A percentile compares a stretch with the other conserved stretches of the same genome.
Evolutionary conservation across 257 asterid species (phyloP).

Genomic region (Solanum corneliomulleri): DNA sequence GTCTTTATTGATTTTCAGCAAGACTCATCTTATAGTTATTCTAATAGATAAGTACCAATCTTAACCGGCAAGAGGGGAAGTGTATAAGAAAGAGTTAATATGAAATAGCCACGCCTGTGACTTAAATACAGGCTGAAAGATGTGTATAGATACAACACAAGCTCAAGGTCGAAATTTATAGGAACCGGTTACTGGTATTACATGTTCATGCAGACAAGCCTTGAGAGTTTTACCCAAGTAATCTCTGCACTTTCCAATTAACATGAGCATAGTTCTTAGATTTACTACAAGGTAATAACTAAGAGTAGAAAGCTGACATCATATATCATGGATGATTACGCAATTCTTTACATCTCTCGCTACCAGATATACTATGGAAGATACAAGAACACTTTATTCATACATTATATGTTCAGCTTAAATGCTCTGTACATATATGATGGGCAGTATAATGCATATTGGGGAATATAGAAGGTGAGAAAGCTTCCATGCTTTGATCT

Average conservation of each 20-base stretch:
- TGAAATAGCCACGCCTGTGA: neutral
- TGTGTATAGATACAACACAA: neutral
- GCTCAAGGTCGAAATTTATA: neutral
- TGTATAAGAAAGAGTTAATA: neutral
- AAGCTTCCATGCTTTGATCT: neutral
- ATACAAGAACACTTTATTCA: neutral
- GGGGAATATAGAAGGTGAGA: neutral
- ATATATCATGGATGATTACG: neutral
- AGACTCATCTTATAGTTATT: neutral
- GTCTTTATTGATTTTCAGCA: neutral
- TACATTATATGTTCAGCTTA: neutral
- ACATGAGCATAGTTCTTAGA: neutral
- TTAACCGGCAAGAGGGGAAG: neutral
- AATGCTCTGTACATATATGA: neutral
- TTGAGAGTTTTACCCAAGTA: neutral
- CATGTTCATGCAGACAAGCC: neutral
- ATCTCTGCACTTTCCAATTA: neutral
- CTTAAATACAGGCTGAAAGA: neutral
- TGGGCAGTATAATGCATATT: neutral
- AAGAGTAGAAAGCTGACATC: neutral
- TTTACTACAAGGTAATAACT: neutral
- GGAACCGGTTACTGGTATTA: neutral
- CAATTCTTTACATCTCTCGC: neutral
- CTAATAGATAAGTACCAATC: neutral
- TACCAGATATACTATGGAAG: neutral